Evolutionary conservation across 768 basidiomycete species (phyloP), one percentile per base, ranked within the genome.

Genomic region (Trametes maxima): DNA sequence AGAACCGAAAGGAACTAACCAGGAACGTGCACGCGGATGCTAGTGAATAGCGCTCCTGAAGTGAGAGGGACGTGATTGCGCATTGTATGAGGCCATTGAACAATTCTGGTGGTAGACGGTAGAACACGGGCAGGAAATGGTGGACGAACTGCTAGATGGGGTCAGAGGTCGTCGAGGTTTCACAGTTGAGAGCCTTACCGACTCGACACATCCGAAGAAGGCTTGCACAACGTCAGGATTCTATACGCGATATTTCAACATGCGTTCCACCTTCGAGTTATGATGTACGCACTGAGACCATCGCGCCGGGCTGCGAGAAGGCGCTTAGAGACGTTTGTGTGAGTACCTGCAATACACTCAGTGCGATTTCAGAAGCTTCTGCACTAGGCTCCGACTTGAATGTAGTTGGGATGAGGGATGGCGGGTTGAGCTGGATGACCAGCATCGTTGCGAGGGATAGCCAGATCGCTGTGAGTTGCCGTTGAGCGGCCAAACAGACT

Each of bases 151-250:
- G 52, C 11, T 6, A 50, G 17, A 14, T 28, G 24, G 28, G 0
- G 57, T 59, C 21, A 54, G 49, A 6, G 5, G 51, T 21, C 11
- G 17, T 25, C 39, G 5, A 16, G n/a, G 17, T 1, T 16, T 10
- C 16, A 35, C n/a, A 4, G 7, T 3, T 42, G 45, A 5, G 47
- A 28, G 21, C 78, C 82, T 48, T 62, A 92, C 91, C 46, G 84
- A 81, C 46, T 93, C 91, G 79, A 91, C 82, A 69, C 87, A 95
- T 10, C 80, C 80, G 74, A 95, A 96, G 73, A 95, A 95, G 24
- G 86, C 87, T 70, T 94, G 93, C 16, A 94, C 92, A 25, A 96
- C 84, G 71, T 96, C 95, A 0, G 95, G 94, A 69, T 96, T 93
- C 93, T 96, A 36, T 25, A 24, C 28, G 14, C 39, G 17, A 12